phyloP scores from a whole-genome alignment of 163 green algal genomes.

The Scenedesmus sp. region DNA sequence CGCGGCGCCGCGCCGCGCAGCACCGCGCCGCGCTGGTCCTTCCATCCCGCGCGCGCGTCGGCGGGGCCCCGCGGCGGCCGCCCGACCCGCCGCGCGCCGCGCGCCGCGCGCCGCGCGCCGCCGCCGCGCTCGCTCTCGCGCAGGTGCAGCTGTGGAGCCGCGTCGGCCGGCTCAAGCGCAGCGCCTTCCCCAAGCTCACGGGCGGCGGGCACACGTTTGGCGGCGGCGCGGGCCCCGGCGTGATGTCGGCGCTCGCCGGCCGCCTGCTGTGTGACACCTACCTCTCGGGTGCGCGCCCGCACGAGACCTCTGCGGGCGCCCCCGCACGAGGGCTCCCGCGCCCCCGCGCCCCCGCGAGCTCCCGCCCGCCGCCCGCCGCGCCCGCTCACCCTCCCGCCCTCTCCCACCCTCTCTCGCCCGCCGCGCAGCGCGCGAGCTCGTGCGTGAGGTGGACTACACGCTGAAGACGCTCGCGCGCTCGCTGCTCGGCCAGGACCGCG shows the following conservation, averaged over 20 bases:
- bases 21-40: too few relatives aligned
- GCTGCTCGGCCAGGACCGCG: conserved; percentile 80
- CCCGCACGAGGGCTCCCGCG: too few relatives aligned
- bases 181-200: conserved; percentile 83
- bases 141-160: conserved; percentile 94
- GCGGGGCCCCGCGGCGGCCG: too few relatives aligned
- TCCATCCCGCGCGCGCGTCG: too few relatives aligned
- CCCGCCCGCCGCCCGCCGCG: too few relatives aligned
- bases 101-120: too few relatives aligned
- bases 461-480: conserved; percentile 81
- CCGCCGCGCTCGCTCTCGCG: conserved; percentile 13
- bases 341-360: too few relatives aligned
- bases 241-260: conserved; percentile 75
- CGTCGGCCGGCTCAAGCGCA: conserved; percentile 93
- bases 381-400: not conserved
- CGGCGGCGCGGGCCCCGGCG: conserved; percentile 79
- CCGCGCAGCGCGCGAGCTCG: conserved; percentile 80
- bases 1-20: too few relatives aligned
- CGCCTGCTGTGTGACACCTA: conserved; percentile 98
- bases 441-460: conserved; percentile 96
- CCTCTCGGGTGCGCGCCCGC: conserved; percentile 62
- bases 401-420: not conserved
- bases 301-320: too few relatives aligned
- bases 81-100: too few relatives aligned
- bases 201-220: conserved; percentile 87